phyloP scores from a whole-genome alignment of 331 rosid genomes.

The Rhamnella rubrinervis region DNA sequence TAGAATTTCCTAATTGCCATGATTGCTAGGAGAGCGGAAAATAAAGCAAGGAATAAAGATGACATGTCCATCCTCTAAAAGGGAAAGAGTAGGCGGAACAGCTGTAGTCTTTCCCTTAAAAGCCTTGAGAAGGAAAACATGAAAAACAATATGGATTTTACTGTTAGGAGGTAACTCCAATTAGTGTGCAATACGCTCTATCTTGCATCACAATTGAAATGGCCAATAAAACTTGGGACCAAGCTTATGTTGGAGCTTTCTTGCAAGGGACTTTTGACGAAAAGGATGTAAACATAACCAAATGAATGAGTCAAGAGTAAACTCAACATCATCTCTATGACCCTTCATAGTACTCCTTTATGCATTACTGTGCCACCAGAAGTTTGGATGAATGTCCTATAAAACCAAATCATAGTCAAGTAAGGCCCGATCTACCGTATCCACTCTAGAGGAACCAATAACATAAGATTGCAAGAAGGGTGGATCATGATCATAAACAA shows the following conservation, averaged over 20 bases:
- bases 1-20: too few species aligned
- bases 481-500: not conserved
- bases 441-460: not conserved
- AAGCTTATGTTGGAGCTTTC: not conserved
- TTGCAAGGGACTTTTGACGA: not conserved
- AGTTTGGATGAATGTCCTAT: not conserved
- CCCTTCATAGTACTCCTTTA: not conserved
- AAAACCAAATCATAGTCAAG: not conserved
- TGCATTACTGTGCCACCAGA: not conserved
- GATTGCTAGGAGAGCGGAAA: too few species aligned
- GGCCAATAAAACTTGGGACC: not conserved
- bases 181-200: not conserved
- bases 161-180: not conserved
- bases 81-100: too few species aligned
- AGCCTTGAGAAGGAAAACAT: too few species aligned
- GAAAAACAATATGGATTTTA: too few species aligned
- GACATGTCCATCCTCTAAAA: too few species aligned
- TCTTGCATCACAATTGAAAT: not conserved
- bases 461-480: not conserved
- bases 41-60: too few species aligned
- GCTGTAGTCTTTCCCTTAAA: too few species aligned
- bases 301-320: not conserved
- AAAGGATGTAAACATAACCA: not conserved
- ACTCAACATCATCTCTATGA: not conserved
- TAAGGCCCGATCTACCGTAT: not conserved